Evolutionary conservation across 257 asterid species (phyloP).

Genomic region (Oldenlandia corymbosa): DNA sequence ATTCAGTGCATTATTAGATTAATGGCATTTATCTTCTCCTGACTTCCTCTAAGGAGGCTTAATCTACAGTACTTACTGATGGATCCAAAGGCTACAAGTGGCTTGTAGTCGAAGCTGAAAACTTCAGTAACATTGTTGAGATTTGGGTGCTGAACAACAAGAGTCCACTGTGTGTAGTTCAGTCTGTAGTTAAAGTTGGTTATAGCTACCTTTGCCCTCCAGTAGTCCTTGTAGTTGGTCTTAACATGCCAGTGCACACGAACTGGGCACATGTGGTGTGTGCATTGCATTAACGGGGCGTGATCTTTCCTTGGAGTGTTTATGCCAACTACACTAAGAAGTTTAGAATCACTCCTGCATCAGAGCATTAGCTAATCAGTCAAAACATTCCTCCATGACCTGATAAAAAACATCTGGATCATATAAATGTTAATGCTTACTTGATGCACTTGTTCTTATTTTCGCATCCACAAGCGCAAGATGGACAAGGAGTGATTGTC

Average conservation of each 20-base stretch:
- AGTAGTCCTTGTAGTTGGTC: conserved; percentile 67
- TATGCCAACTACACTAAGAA: conserved; percentile 57
- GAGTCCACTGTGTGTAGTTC: conserved; percentile 83
- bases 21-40: no score
- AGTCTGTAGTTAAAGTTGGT: conserved; percentile 73
- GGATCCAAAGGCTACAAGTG: conserved; percentile 62
- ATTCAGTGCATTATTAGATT: neutral
- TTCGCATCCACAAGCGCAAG: conserved; percentile 36
- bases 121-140: conserved; percentile 86
- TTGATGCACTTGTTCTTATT: conserved; percentile 26
- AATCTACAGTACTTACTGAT: conserved; percentile 50
- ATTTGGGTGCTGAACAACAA: conserved; percentile 88
- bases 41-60: neutral
- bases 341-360: conserved; percentile 70
- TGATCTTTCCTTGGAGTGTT: conserved; percentile 77
- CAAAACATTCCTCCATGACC: neutral
- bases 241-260: conserved; percentile 95
- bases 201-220: conserved; percentile 74
- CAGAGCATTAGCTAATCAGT: neutral
- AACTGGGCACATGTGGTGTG: conserved; percentile 89
- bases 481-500: conserved; percentile 29
- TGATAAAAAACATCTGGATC: neutral
- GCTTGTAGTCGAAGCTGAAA: conserved; percentile 90
- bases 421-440: conserved; percentile 11
- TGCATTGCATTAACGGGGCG: conserved; percentile 65